A percentile compares a stretch with the other conserved stretches of the same genome.
These are phyloP conservation scores for Tubosaeta sp. DNA, from an alignment of 768 basidiomycete genomes.

Conservation along the genomic window DNA sequence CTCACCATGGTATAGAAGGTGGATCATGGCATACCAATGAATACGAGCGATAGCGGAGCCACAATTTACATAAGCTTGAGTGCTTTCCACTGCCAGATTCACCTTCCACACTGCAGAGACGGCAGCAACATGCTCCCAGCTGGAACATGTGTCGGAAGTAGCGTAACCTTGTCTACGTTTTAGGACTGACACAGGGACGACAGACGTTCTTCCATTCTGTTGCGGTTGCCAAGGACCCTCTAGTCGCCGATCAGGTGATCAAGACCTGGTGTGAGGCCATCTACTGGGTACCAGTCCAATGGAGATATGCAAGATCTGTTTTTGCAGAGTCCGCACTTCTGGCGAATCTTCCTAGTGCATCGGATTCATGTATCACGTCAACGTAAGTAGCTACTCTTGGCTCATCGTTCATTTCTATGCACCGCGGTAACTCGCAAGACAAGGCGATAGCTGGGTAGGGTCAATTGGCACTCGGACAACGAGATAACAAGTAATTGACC, in stretches of 20 bases:
- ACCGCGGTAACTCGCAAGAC: background rate
- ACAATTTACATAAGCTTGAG: too few relatives aligned
- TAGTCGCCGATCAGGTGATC: background rate
- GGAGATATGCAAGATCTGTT: background rate
- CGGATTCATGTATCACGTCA: background rate
- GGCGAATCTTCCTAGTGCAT: background rate
- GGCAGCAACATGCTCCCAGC: too few relatives aligned
- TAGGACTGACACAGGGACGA: background rate
- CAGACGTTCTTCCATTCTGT: background rate
- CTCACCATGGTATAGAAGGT: background rate
- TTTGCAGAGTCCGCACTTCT: background rate
- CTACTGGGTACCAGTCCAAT: too few relatives aligned
- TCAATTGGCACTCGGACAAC: background rate
- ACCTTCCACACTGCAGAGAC: too few relatives aligned
- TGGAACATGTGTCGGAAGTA: too few relatives aligned
- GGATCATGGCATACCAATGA: too few relatives aligned
- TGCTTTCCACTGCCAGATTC: too few relatives aligned
- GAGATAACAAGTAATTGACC: too few relatives aligned
- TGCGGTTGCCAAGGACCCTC: background rate
- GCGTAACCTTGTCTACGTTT: background rate
- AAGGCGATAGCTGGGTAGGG: background rate
- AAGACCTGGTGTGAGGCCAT: too few relatives aligned
- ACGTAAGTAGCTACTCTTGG: background rate
- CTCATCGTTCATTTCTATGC: background rate
- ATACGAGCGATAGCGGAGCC: too few relatives aligned